Conservation (phyloP, 2,329 filamentous ascomycete species). For the Alternaria dauci region DNA sequence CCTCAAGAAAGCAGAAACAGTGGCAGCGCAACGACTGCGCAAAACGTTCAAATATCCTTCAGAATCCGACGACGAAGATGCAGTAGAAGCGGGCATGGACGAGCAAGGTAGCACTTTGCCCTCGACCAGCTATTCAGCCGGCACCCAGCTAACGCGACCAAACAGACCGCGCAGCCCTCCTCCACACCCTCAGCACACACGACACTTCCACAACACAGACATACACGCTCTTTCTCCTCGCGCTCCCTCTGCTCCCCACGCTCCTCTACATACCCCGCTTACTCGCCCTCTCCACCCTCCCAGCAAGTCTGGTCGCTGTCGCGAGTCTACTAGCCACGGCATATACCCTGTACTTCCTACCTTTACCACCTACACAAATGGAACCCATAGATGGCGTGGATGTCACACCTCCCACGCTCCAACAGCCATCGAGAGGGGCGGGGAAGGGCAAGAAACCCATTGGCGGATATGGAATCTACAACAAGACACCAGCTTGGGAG, state of each 20-base stretch:
- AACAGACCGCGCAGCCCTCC: slow-evolving; percentile 40
- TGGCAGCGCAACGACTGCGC: slow-evolving; percentile 69
- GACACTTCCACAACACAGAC: slow-evolving; percentile 54
- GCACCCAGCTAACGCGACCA: neutral
- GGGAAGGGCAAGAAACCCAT: slow-evolving; percentile 19
- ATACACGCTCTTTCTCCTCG: slow-evolving; percentile 64
- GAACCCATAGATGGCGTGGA: slow-evolving; percentile 17
- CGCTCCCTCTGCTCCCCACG: slow-evolving; percentile 65
- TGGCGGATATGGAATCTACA: slow-evolving; percentile 16
- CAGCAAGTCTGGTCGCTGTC: slow-evolving; percentile 66
- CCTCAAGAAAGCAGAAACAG: slow-evolving; percentile 12
- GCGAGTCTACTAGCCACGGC: slow-evolving; percentile 69
- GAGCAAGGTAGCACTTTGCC: slow-evolving; percentile 69
- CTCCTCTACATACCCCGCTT: slow-evolving; percentile 65
- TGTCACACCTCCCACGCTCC: neutral
- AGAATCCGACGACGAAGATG: slow-evolving; percentile 62
- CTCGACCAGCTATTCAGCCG: neutral
- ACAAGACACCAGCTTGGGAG: slow-evolving; percentile 16
- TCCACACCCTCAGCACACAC: slow-evolving; percentile 46
- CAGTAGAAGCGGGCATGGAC: slow-evolving; percentile 71
- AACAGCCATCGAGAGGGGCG: slow-evolving; percentile 9
- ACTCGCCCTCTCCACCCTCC: slow-evolving; percentile 48
- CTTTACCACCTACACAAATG: slow-evolving; percentile 60
- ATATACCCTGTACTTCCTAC: slow-evolving; percentile 67
- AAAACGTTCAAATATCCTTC: slow-evolving; percentile 79